Evolutionary conservation across 2,329 filamentous ascomycete genomes (phyloP).

Genomic region (Emergomyces pasteurianus): DNA sequence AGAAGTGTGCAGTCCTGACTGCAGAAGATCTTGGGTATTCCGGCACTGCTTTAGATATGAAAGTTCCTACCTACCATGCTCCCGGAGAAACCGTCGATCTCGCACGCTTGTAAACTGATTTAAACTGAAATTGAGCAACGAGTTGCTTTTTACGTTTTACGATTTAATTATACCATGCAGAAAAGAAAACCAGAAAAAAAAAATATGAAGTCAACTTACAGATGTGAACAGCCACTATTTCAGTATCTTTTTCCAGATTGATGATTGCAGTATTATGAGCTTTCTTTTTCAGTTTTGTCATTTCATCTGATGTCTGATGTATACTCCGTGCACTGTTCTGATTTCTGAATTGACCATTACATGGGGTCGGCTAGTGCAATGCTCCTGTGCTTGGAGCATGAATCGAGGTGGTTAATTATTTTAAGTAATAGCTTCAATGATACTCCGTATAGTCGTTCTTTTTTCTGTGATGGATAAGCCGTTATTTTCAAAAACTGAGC

Average conservation of each 20-base stretch:
- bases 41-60: slow-evolving; percentile 64
- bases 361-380: too few relatives aligned
- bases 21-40: slow-evolving; percentile 65
- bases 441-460: too few relatives aligned
- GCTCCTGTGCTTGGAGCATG: too few relatives aligned
- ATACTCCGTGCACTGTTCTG: too few relatives aligned
- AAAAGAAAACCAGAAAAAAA: neutral
- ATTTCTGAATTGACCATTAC: too few relatives aligned
- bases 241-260: neutral
- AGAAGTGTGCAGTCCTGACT: slow-evolving; percentile 59
- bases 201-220: neutral
- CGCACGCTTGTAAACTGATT: slow-evolving; percentile 17
- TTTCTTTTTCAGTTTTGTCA: neutral
- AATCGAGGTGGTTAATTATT: too few relatives aligned
- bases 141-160: neutral
- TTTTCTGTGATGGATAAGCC: too few relatives aligned
- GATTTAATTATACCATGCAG: neutral
- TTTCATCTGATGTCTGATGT: neutral
- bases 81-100: slow-evolving; percentile 28
- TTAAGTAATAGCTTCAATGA: too few relatives aligned
- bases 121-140: neutral
- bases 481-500: too few relatives aligned
- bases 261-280: neutral
- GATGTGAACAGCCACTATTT: neutral
- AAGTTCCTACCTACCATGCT: slow-evolving; percentile 52